Conservation (phyloP, 768 basidiomycete genomes). For the Rhodosporidiobolus sp. region DNA sequence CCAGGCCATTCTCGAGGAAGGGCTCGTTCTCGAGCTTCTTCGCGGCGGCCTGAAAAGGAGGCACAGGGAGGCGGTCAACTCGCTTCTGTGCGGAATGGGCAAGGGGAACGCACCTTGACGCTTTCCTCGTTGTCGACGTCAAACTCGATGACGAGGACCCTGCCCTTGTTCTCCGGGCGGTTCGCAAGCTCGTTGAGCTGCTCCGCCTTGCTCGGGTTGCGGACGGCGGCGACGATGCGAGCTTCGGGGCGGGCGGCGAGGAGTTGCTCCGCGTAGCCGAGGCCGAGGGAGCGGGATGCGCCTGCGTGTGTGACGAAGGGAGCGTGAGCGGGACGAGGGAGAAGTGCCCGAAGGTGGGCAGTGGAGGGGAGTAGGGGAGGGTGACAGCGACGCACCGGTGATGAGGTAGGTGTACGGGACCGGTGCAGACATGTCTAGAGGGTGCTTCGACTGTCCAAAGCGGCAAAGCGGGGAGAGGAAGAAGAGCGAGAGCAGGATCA, state of each 20-base stretch:
- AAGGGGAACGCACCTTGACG: slow-evolving; percentile 47
- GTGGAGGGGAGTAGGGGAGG: not conserved
- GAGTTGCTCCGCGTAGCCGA: slow-evolving; percentile 44
- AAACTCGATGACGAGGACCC: slow-evolving; percentile 50
- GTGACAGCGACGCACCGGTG: slow-evolving; percentile 6
- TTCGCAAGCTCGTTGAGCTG: slow-evolving; percentile 33
- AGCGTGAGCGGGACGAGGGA: not conserved
- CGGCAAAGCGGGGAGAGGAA: not conserved
- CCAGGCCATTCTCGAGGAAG: slow-evolving; percentile 21
- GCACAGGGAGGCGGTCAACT: not conserved
- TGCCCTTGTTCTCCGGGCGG: slow-evolving; percentile 26
- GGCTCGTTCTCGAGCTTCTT: slow-evolving; percentile 23
- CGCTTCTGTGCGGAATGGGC: not conserved
- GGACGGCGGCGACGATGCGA: slow-evolving; percentile 46
- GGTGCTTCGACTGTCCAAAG: too few relatives aligned
- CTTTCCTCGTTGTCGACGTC: slow-evolving; percentile 49
- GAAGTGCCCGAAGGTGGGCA: not conserved
- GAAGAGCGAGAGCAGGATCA: not conserved
- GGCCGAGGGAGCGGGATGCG: slow-evolving; percentile 47
- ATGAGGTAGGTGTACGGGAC: slow-evolving; percentile 28
- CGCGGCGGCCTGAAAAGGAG: slow-evolving; percentile 25
- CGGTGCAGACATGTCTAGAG: not conserved
- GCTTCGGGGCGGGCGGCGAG: slow-evolving; percentile 39
- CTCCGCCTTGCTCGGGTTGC: slow-evolving; percentile 41
- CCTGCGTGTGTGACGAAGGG: slow-evolving; percentile 35